A percentile compares a stretch with the other conserved stretches of the same genome.
These are phyloP conservation scores for Solanum lycopersicoides DNA, from an alignment of 257 asterid genomes.

Conservation along the genomic window DNA sequence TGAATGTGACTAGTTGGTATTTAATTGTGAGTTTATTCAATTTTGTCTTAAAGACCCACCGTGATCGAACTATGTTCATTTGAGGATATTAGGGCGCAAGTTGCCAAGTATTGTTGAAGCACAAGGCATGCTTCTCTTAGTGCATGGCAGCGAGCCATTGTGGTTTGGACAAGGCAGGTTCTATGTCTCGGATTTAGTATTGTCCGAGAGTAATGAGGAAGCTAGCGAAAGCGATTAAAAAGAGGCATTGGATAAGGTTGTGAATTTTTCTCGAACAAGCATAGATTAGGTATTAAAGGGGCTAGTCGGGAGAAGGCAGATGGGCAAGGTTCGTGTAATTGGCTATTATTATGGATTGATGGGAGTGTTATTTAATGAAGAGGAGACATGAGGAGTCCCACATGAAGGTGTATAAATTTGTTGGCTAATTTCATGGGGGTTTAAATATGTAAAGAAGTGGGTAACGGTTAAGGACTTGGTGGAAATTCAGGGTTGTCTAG, in stretches of 20 bases:
- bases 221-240: not conserved
- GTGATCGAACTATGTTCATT: not conserved
- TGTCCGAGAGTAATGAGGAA: not conserved
- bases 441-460: not conserved
- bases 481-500: not conserved
- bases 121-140: not conserved
- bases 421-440: not conserved
- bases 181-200: not conserved
- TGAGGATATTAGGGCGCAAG: not conserved
- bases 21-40: not conserved
- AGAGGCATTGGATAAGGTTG: not conserved
- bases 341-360: not conserved
- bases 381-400: not conserved
- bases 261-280: not conserved
- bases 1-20: no score
- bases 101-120: not conserved
- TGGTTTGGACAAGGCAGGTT: not conserved
- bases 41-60: not conserved
- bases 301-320: not conserved
- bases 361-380: not conserved
- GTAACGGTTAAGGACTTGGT: no score
- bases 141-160: not conserved
- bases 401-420: not conserved
- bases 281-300: not conserved
- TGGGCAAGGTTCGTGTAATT: not conserved